Percentiles rank a stretch among this genome's conserved stretches.
Conservation (phyloP, 768 basidiomycete genomes). For the Hemileccinum rubropunctum region DNA sequence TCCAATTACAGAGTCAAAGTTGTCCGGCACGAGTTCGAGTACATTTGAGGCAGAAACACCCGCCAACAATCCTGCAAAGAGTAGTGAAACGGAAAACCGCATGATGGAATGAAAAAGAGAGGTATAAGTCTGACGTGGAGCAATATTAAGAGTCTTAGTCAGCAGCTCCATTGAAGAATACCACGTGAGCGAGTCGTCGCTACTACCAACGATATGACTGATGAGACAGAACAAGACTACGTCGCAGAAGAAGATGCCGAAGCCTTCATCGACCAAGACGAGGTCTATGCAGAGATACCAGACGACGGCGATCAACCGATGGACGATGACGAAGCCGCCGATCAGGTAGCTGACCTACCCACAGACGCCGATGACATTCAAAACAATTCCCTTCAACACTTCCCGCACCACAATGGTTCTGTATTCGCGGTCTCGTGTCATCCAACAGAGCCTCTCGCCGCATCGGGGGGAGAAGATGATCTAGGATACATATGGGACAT, state of each 20-base stretch:
- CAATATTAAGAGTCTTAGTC: constrained; percentile 23
- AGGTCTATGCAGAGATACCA: constrained; percentile 60
- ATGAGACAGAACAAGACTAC: constrained; percentile 38
- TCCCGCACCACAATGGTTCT: constrained; percentile 65
- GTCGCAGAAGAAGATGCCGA: constrained; percentile 46
- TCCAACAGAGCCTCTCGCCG: constrained; percentile 76
- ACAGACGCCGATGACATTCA: constrained; percentile 41
- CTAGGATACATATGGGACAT: constrained; percentile 92
- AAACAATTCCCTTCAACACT: constrained; percentile 69
- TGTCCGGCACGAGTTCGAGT: constrained; percentile 68
- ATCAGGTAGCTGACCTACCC: constrained; percentile 43
- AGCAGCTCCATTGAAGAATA: constrained; percentile 1
- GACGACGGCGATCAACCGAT: constrained; percentile 70
- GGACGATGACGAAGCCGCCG: constrained; percentile 62
- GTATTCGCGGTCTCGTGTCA: constrained; percentile 86
- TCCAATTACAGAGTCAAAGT: constrained; percentile 76
- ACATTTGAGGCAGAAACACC: constrained; percentile 76
- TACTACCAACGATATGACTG: constrained; percentile 19
- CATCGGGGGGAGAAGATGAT: constrained; percentile 95
- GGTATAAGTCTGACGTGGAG: constrained; percentile 29
- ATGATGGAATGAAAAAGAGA: constrained; percentile 39
- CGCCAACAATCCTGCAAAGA: constrained; percentile 55
- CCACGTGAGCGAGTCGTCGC: too few relatives aligned
- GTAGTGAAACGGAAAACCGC: constrained; percentile 55
- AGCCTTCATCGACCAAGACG: constrained; percentile 63